These are phyloP conservation scores for Hordeum marinum DNA, from an alignment of 176 grass and related monocot species.

Conservation along the genomic window DNA sequence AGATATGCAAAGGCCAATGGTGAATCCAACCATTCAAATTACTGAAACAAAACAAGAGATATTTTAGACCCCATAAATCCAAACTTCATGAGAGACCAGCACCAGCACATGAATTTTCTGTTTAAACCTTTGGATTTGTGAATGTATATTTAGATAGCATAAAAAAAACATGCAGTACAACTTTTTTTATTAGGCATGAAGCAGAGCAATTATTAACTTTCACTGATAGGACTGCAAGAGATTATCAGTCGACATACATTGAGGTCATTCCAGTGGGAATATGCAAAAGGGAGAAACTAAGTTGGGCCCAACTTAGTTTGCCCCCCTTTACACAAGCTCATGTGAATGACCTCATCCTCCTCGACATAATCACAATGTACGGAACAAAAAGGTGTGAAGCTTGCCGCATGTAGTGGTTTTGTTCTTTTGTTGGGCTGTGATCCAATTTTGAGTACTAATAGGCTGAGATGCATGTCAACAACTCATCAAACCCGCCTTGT, in stretches of 20 bases:
- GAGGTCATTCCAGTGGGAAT: no score
- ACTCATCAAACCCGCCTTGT: no score
- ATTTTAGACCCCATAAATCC: not conserved
- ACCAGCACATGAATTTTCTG: not conserved
- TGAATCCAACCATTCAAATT: not conserved
- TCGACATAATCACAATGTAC: not conserved
- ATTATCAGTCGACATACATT: not conserved
- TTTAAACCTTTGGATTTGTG: not conserved
- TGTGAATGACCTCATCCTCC: not conserved
- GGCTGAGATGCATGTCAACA: not conserved
- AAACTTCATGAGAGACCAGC: not conserved
- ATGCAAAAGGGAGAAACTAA: no score
- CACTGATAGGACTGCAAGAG: not conserved
- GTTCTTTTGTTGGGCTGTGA: not conserved
- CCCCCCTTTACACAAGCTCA: not conserved
- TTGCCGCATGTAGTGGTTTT: not conserved
- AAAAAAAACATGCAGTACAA: no score
- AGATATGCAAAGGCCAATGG: constrained; percentile 6
- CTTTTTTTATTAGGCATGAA: not conserved
- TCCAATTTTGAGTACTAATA: not conserved
- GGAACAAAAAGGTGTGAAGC: not conserved
- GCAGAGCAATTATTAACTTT: not conserved
- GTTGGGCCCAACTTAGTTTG: not conserved
- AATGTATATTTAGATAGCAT: not conserved
- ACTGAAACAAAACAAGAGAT: not conserved